Conservation (phyloP, 139 green algal species). For the Parachlorella kessleri region DNA sequence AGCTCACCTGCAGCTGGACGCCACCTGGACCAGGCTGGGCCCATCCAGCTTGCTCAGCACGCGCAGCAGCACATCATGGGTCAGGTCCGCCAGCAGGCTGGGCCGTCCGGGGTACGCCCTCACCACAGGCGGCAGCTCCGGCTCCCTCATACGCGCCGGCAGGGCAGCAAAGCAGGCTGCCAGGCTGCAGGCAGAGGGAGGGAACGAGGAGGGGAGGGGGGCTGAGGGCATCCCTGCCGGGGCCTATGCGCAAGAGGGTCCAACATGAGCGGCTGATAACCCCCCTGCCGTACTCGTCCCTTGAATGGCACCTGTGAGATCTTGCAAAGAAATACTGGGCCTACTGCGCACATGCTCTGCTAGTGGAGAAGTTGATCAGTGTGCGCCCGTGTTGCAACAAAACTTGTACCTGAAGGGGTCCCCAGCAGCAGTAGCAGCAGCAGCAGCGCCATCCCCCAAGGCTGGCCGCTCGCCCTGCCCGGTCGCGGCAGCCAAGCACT, state of each 20-base stretch:
- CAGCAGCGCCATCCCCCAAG: not conserved
- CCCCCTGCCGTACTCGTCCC: not conserved
- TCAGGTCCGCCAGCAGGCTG: slow-evolving; percentile 16
- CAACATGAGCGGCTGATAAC: not conserved
- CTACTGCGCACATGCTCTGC: too few species aligned
- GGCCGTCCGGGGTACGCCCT: not conserved
- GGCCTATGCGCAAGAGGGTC: too few species aligned
- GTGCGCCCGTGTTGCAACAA: not conserved
- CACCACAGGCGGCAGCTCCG: not conserved
- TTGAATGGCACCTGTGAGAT: not conserved
- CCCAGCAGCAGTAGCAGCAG: not conserved
- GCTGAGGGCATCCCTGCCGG: not conserved
- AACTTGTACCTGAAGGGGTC: not conserved
- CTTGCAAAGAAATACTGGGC: too few species aligned
- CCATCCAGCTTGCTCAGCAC: not conserved
- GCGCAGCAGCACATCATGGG: not conserved
- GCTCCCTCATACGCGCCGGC: not conserved
- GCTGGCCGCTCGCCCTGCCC: not conserved
- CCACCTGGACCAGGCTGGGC: not conserved
- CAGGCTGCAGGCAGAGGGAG: slow-evolving; percentile 26
- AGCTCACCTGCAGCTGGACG: slow-evolving; percentile 1
- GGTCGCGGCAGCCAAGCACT: not conserved
- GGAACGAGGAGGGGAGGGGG: not conserved
- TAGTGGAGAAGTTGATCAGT: too few species aligned
- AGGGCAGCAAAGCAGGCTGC: slow-evolving; percentile 14